Evolutionary conservation across 345 rosid genomes (phyloP), one percentile per base, ranked within the genome.

Genomic region (Iberis pinnata): DNA sequence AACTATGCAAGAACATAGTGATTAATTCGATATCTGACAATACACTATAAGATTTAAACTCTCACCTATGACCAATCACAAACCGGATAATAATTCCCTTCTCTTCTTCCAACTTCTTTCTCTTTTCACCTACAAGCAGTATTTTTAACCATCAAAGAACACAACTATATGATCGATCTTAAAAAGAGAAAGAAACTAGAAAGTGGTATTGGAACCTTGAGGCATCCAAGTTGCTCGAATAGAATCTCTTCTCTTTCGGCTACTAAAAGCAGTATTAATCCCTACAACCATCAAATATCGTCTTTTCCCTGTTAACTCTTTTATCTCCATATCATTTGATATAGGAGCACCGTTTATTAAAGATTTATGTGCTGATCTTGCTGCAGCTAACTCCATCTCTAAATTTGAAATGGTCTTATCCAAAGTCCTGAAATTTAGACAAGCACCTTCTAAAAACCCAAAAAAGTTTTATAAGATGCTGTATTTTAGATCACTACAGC

Each of bases 181-280:
- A 22, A 22, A 22, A 6, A 22, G 25, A 22, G n/a, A 22, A 22
- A 2, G 25, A 22, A 6, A 22, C 25, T 22, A 22, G 25, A 61
- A 57, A 25, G 20, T 56, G 42, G 7, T 9, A 43, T 49, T 33
- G 32, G 7, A 29, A 86, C 97, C 99, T 60, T 78, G 97, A 72
- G 99, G 97, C 97, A 93, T 85, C 99, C 99, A 93, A 58, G 97
- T 85, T 59, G 76, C 90, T 75, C 99, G 70, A 33, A 93, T 75
- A 12, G 97, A 88, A 82, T 88, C 97, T 13, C 94, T 97, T 47
- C 99, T 79, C 77, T 73, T 80, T 71, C 97, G 75, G 70, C 97
- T 83, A 52, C 99, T 93, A 77, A 88, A 92, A 54, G 97, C 97
- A 19, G 99, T 88, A 46, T 93, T 93, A 29, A 93, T 86, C 53